Evolutionary conservation across 2,329 filamentous ascomycete species (phyloP), one percentile per base, ranked within the genome.

Genomic region (Neophaeococcomyces aloes): DNA sequence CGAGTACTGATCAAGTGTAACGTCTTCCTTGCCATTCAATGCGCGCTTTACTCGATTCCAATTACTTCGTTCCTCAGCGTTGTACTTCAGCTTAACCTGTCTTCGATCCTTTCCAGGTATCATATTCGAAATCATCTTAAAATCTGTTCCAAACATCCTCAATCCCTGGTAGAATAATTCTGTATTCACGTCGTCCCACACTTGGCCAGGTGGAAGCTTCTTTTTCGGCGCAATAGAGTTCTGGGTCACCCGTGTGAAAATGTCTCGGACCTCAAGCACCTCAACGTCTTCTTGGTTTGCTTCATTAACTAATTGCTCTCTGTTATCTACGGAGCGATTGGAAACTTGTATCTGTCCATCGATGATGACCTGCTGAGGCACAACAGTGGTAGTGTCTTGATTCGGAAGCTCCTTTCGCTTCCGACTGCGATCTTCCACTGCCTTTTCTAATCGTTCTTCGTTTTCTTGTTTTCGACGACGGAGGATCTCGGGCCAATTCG

Each of bases 1-100:
- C 1, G 65, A 66, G 43, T 67, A 70, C 14, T 64, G 61, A 10
- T 57, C 60, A 35, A 71, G 58, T 49, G 66, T 61, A 19, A 71
- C 63, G 2, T 56, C 47, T 46, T 71, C 64, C 13, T 61, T 60
- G 1, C 67, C 66, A 10, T 67, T 56, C 3, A 81, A 59, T 1
- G 70, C 70, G 4, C 66, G 61, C 43, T 71, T 72, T 30, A 81
- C 69, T 13, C 70, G 60, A 13, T 67, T 61, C 0, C 74, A 70
- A 52, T 79, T 66, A 4, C 69, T 61, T 18, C 71, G 68, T 57
- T 81, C 76, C 58, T 81, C 78, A 29, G 73, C 72, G 21, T 68
- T 70, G 60, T 79, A 81, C 53, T 81, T 81, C 13, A 70, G 59
- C 58, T 81, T 81, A 53, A 81, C 75, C 53, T 75, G 70, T n/a